These are phyloP conservation scores for Pseudomonodictys pantanalensis DNA, from an alignment of 495 filamentous ascomycete species.

Conservation along the genomic window DNA sequence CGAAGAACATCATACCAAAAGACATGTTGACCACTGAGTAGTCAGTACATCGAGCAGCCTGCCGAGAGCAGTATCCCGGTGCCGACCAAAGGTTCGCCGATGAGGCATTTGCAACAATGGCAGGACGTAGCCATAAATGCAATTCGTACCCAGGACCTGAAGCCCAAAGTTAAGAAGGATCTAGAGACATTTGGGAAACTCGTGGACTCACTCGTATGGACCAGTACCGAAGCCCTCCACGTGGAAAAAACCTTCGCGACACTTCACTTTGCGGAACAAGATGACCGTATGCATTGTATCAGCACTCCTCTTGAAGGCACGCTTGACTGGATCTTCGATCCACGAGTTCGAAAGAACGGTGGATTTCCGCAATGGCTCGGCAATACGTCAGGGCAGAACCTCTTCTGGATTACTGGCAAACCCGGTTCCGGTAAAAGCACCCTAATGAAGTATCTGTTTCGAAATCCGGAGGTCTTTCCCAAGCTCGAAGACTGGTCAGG, in stretches of 20 bases:
- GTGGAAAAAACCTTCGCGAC: background rate
- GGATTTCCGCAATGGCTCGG: constrained; percentile 8
- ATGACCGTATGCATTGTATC: constrained; percentile 10
- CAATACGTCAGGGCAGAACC: constrained; percentile 5
- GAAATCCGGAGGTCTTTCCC: background rate
- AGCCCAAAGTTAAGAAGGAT: constrained; percentile 16
- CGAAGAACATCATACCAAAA: background rate
- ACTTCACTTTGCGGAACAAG: constrained; percentile 3
- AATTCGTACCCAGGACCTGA: constrained; percentile 8
- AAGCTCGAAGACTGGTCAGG: constrained; percentile 14
- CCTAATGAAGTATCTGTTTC: constrained; percentile 19
- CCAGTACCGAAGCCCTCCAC: constrained; percentile 5
- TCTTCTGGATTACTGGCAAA: constrained; percentile 25
- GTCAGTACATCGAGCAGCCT: constrained; percentile 14
- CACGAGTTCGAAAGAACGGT: background rate
- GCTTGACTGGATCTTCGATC: constrained; percentile 20
- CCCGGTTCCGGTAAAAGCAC: constrained; percentile 16
- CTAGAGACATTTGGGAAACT: constrained; percentile 13
- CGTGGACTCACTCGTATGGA: background rate
- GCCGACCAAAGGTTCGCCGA: background rate
- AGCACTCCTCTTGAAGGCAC: constrained; percentile 1
- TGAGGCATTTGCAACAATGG: constrained; percentile 6
- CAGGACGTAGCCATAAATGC: constrained; percentile 10
- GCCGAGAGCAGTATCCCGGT: constrained; percentile 11
- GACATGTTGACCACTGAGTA: background rate